phyloP scores from a whole-genome alignment of 2,329 filamentous ascomycete genomes.

The Berkeleyomyces rouxiae region DNA sequence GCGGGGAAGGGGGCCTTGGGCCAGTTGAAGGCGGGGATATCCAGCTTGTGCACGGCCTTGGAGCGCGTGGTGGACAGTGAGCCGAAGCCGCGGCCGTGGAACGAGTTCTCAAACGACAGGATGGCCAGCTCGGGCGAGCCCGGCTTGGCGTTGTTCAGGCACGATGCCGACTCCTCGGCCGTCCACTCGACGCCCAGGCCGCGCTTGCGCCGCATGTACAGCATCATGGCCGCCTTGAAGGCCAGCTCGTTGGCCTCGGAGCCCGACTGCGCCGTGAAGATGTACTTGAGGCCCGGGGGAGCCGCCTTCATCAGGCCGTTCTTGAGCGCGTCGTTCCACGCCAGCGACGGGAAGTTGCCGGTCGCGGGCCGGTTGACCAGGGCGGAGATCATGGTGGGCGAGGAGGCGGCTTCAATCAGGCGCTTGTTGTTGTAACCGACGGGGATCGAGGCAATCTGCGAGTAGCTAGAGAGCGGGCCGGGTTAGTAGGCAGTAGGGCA shows the following conservation, averaged over 20 bases:
- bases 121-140: constrained; percentile 66
- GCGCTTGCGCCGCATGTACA: constrained; percentile 60
- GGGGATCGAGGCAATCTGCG: constrained; percentile 85
- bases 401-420: constrained; percentile 52
- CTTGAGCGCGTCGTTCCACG: constrained; percentile 68
- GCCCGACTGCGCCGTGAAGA: constrained; percentile 78
- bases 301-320: constrained; percentile 68
- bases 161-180: constrained; percentile 51
- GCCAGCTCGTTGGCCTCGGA: constrained; percentile 90
- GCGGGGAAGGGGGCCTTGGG: constrained; percentile 74
- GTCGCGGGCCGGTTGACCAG: constrained; percentile 80
- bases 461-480: constrained; percentile 38
- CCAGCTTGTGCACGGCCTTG: constrained; percentile 73
- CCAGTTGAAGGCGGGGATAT: constrained; percentile 81
- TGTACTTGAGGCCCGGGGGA: constrained; percentile 68
- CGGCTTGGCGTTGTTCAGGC: constrained; percentile 67
- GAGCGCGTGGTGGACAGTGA: constrained; percentile 62
- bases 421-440: constrained; percentile 82
- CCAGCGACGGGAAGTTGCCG: constrained; percentile 75
- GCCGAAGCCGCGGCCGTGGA: constrained; percentile 77
- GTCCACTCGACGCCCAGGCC: constrained; percentile 77
- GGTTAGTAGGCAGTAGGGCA: background rate
- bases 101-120: constrained; percentile 72
- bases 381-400: constrained; percentile 61
- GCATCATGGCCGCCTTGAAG: constrained; percentile 90